phyloP scores from a whole-genome alignment of 1,284 basidiomycete species.

The Ganoderma lingzhi region DNA sequence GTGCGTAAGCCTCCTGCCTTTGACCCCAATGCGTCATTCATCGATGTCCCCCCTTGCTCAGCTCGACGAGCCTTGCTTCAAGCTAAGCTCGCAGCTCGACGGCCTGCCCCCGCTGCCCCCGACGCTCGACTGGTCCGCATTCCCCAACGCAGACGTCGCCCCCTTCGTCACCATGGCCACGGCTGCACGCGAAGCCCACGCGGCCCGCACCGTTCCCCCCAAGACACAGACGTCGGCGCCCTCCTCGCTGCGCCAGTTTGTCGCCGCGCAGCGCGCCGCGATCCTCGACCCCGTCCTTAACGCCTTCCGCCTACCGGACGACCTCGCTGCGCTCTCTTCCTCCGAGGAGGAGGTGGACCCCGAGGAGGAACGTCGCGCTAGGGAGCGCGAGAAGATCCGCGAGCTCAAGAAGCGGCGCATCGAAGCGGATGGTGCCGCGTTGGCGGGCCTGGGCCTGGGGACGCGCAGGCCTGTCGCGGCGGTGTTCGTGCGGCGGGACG shows the following conservation, averaged over 20 bases:
- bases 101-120: constrained; percentile 49
- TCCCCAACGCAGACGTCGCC: constrained; percentile 52
- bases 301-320: constrained; percentile 11
- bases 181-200: constrained; percentile 29
- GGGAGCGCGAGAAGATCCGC: constrained; percentile 59
- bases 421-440: constrained; percentile 30
- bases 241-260: neutral
- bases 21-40: neutral
- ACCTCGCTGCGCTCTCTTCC: constrained; percentile 10
- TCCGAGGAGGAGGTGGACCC: constrained; percentile 49
- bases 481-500: constrained; percentile 62
- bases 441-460: constrained; percentile 37
- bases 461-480: constrained; percentile 41
- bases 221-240: neutral
- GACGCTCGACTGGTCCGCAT: constrained; percentile 61
- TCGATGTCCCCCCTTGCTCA: constrained; percentile 25
- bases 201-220: neutral
- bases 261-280: constrained; percentile 8
- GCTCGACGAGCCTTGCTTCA: constrained; percentile 41
- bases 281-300: constrained; percentile 11
- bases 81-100: constrained; percentile 52
- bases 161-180: constrained; percentile 56
- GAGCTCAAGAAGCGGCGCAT: constrained; percentile 64
- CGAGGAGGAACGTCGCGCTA: constrained; percentile 50
- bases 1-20: constrained; percentile 36